Percentiles rank a stretch among this genome's conserved stretches.
Evolutionary conservation across 352 stramenopile species (phyloP).

Genomic region (Peronospora farinosa): DNA sequence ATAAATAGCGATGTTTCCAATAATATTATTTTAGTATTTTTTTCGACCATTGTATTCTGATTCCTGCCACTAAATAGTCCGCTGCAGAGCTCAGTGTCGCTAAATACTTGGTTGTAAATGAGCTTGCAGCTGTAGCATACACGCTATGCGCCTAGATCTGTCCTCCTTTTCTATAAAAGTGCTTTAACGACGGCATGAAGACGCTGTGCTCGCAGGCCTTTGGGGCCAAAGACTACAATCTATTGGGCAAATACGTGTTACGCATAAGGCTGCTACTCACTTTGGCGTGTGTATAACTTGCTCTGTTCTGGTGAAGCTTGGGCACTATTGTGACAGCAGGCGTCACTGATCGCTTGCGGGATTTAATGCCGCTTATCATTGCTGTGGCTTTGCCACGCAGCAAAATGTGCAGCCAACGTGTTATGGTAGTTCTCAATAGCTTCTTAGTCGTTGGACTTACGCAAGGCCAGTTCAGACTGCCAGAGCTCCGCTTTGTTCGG

Average conservation of each 20-base stretch:
- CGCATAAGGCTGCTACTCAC: slow-evolving; percentile 54
- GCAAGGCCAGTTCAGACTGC: slow-evolving; percentile 50
- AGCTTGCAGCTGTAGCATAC: slow-evolving; percentile 64
- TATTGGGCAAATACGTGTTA: slow-evolving; percentile 64
- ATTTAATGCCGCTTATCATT: slow-evolving; percentile 65
- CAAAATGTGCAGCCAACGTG: slow-evolving; percentile 72
- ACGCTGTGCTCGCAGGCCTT: slow-evolving; percentile 80
- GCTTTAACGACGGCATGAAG: slow-evolving; percentile 77
- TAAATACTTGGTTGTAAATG: slow-evolving; percentile 66
- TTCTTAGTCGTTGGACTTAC: slow-evolving; percentile 61
- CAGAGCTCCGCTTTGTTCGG: slow-evolving; percentile 63
- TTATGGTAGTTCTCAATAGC: slow-evolving; percentile 54
- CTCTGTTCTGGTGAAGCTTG: slow-evolving; percentile 70
- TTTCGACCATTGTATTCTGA: no score
- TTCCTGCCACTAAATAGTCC: no score
- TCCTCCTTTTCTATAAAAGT: slow-evolving; percentile 62
- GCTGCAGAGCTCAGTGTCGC: slow-evolving; percentile 76
- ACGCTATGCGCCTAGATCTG: slow-evolving; percentile 70
- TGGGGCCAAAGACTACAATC: slow-evolving; percentile 70
- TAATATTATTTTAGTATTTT: no score
- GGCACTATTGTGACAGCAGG: slow-evolving; percentile 35
- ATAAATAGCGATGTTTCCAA: no score
- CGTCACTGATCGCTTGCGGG: slow-evolving; percentile 42
- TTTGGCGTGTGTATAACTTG: slow-evolving; percentile 58
- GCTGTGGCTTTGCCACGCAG: slow-evolving; percentile 70